Evolutionary conservation across 805 yeast genomes (phyloP), one percentile per base, ranked within the genome.

Genomic region (Yarrowia hollandica): DNA sequence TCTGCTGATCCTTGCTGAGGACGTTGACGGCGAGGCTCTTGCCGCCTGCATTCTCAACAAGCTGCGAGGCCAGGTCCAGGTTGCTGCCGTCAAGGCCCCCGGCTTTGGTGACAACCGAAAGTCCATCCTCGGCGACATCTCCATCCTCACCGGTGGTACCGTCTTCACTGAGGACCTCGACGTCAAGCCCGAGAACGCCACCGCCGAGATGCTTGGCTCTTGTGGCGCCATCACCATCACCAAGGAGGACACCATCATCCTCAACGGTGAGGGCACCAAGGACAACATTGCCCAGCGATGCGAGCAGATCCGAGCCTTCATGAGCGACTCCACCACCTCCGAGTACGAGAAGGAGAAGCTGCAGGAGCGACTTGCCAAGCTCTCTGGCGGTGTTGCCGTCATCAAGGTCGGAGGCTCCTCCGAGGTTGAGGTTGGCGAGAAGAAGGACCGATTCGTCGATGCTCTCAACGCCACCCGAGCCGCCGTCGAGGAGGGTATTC

Each of bases 71-170:
- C 98, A 92, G 79, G 97, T 94, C 62, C 95, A 90, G 76, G 97
- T 94, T 62, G 88, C 94, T 72, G 95, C 94, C 67, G 97, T 94
- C 66, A 92, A 91, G 81, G 96, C 98, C 30, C 99, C 99, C 69
- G 99, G 99, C 57, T 94, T 92, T 70, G 99, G 98, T 75, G 99
- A 94, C 79, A 91, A 94, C 85, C 87, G 97, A 79, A 88, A 89
- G 82, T 90, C 90, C 81, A 90, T 88, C 65, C 79, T 94, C 64
- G 97, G 96, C 66, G 99, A 94, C 75, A 84, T 94, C 74, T 96
- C 97, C 69, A 86, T 90, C 69, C 81, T 91, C 63, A 86, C 97
- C 41, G 97, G 97, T 63, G 97, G 97, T 75, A 88, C 96, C 28
- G 79, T 75, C 22, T 75, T 76, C 71, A 90, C 97, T 65, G 97